Conservation (phyloP, 192 early-diverging fungal species). For the Umbelopsis vinacea region DNA sequence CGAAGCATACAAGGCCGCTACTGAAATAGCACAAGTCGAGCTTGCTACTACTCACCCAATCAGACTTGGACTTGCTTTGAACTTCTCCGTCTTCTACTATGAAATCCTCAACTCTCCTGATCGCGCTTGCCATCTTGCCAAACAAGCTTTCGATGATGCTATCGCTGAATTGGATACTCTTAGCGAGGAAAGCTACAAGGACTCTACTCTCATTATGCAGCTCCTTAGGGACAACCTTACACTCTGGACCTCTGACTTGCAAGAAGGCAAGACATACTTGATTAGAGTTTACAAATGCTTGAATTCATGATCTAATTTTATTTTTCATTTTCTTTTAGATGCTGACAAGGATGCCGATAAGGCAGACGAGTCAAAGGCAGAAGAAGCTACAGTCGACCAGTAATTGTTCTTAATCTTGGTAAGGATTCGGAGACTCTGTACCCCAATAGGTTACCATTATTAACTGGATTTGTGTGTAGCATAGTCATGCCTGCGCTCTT, state of each 20-base stretch:
- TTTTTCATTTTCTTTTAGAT: not conserved
- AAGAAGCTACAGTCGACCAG: conserved; percentile 10
- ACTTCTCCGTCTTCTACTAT: conserved; percentile 99
- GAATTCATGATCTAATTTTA: not conserved
- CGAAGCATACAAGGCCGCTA: conserved; percentile 91
- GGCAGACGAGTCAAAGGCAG: conserved; percentile 22
- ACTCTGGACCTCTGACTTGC: conserved; percentile 91
- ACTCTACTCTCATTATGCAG: conserved; percentile 95
- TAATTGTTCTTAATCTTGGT: conserved; percentile 23
- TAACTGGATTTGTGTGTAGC: not conserved
- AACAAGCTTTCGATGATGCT: conserved; percentile 93
- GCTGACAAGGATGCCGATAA: conserved; percentile 24
- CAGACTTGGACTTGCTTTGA: conserved; percentile 94
- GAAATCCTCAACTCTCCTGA: conserved; percentile 96
- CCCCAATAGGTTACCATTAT: not conserved
- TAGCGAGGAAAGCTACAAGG: conserved; percentile 93
- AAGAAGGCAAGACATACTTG: conserved; percentile 44
- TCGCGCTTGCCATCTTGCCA: conserved; percentile 85
- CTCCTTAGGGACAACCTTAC: conserved; percentile 92
- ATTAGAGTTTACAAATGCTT: not conserved
- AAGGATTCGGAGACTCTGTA: not conserved
- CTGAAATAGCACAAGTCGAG: conserved; percentile 85
- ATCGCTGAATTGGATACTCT: conserved; percentile 93
- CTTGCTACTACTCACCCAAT: conserved; percentile 94
- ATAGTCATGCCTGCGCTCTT: conserved; percentile 20